Conservation (phyloP, 148 eudicot species). For the Mesembryanthemum crystallinum region DNA sequence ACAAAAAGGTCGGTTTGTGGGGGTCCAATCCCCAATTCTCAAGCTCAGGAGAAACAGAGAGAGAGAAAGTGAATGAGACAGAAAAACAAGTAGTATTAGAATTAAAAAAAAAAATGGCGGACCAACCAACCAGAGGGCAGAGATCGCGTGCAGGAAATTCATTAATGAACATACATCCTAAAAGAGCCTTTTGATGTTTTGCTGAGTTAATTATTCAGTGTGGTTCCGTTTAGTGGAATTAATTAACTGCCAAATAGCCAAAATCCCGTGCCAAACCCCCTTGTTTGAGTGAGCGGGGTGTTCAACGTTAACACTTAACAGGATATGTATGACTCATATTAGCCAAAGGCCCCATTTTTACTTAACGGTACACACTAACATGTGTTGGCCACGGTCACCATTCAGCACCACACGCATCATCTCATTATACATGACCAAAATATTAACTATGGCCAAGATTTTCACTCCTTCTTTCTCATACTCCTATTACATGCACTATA, state of each 20-base stretch:
- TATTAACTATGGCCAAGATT: too few species aligned
- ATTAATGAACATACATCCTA: constrained; percentile 32
- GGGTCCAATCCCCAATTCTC: constrained; percentile 13
- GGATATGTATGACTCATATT: too few species aligned
- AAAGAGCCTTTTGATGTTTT: constrained; percentile 7
- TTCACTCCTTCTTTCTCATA: too few species aligned
- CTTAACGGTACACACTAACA: neutral
- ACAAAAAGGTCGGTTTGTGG: constrained; percentile 44
- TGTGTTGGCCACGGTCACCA: neutral
- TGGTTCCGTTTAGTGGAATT: too few species aligned
- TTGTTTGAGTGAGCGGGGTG: too few species aligned
- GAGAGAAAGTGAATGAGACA: neutral
- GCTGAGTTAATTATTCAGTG: too few species aligned
- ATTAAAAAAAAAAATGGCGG: constrained; percentile 26
- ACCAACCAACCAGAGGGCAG: constrained; percentile 46
- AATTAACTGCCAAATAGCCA: too few species aligned
- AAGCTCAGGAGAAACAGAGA: constrained; percentile 3
- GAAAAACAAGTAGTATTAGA: too few species aligned
- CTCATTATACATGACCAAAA: too few species aligned
- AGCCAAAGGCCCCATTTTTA: neutral
- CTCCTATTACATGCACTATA: too few species aligned
- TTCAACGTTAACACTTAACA: too few species aligned
- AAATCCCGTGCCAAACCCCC: too few species aligned
- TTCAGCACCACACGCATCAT: neutral
- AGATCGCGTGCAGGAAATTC: constrained; percentile 35